Conservation (phyloP, 176 grass and related monocot genomes). For the Lolium rigidum region DNA sequence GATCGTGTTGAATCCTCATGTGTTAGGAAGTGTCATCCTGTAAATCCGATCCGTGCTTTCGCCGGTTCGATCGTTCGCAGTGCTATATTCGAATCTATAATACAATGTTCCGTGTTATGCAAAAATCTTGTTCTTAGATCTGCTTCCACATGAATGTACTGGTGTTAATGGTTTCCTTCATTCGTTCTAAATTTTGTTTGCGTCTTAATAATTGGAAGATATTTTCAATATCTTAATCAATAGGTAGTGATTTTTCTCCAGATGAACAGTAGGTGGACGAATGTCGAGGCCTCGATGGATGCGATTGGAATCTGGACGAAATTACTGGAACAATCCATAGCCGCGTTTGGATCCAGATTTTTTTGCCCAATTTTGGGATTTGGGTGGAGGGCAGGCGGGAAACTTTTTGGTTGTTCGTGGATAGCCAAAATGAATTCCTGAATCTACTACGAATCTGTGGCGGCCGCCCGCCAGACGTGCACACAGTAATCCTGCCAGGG, state of each 20-base stretch:
- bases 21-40: background rate
- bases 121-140: background rate
- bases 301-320: background rate
- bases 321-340: background rate
- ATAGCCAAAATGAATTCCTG: background rate
- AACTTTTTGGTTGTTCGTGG: background rate
- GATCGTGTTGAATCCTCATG: background rate
- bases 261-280: background rate
- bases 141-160: background rate
- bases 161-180: background rate
- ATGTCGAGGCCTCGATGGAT: background rate
- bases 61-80: background rate
- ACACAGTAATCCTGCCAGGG: background rate
- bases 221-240: background rate
- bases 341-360: background rate
- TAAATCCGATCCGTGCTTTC: slow-evolving; percentile 1
- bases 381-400: background rate
- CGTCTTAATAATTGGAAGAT: background rate
- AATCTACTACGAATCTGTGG: background rate
- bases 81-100: background rate
- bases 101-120: background rate
- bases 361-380: background rate
- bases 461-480: background rate
- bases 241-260: too few relatives aligned
- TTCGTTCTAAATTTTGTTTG: background rate